Evolutionary conservation across 2,329 filamentous ascomycete species (phyloP), one percentile per base, ranked within the genome.

Genomic region (Cytospora piceae): DNA sequence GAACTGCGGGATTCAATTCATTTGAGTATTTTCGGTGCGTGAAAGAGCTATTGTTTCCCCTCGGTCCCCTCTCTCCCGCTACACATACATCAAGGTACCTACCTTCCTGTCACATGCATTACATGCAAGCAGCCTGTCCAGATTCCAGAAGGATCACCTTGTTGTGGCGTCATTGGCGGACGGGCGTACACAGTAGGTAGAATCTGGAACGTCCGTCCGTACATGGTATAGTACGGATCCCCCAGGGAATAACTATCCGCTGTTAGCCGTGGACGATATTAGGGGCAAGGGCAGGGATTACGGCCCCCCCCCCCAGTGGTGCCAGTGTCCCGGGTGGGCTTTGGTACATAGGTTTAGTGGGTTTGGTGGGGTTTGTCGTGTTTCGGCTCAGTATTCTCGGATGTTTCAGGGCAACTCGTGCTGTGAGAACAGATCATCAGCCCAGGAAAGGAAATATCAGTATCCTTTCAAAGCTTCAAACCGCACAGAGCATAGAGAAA

Each of bases 391-490:
- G 20, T 49, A 8, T 14, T 31, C n/a, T 17, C 15, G 32, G 52
- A n/a, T 27, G 60, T 62, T 62, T 62, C 60, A 62, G 46, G 46
- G 46, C 46, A 24, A 24, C 46, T 12, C 22, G n/a, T n/a, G 7
- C 46, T 49, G 46, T 22, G 46, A 49, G 46, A 49, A 46, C 51
- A 62, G 37, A 37, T 62, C 52, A 49, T 24, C 46, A 49, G n/a
- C 46, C 46, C 42, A 49, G 20, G 37, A 39, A 49, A 49, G 42
- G 42, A n/a, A 49, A 49, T 49, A 49, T 49, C 39, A 46, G 20
- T 46, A n/a, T 46, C 17, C 17, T 46, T 20, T 46, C 46, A 49
- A n/a, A 49, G 46, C 46, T 49, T 49, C 46, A 24, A 24, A 24
- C n/a, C n/a, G 4, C 46, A 22, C 46, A 49, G 17, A 49, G 22